Base-by-base conservation (phyloP, 495 filamentous ascomycete species). In the Penicillium waksmanii region DNA sequence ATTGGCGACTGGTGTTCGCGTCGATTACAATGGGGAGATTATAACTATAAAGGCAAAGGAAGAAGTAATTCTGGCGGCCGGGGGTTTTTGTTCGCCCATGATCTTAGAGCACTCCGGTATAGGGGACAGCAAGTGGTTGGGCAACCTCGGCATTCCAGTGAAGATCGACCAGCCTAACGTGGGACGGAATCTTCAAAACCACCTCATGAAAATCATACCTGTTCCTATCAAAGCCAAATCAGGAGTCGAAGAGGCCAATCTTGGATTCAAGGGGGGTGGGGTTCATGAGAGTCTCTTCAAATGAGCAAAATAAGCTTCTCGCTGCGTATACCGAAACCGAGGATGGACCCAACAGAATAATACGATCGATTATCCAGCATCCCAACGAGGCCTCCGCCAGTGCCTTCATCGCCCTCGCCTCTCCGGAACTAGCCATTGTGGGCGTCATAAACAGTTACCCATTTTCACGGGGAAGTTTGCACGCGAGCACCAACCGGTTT, bases 31-130 rank as follows among this genome's bases (percentile, higher is more conserved):
- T 8, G 66, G 64, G 31, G 53, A 50, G 15, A 42, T n/a, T 47
- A 65, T 57, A 33, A 66, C 7, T 0, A n/a, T 67, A 19, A 52
- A 50, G 9, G 64, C 66, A n/a, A 56, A 12, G 3, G 62, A 55
- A 34, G 85, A 88, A 54, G 70, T 86, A 19, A 79, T 87, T 33
- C 38, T 87, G 4, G 77, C 79, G 0, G 82, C 82, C 2, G 85
- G 85, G 0, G 67, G 69, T 5, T 65, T 86, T 18, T 75, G 82
- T 36, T 80, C 81, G 4, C 80, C 83, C 0, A 80, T 83, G 54
- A 34, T 85, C 0, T 71, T 87, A 0, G 80, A 86, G 61, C 63
- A 83, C 0, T 85, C 82, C 0, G 84, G 84, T 0, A 70, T 86
- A 3, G 69, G 64, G 0, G 42, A 53, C 15, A 62, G 54, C 31